phyloP scores from a whole-genome alignment of 768 basidiomycete species.

The Cyclocybe cylindracea region DNA sequence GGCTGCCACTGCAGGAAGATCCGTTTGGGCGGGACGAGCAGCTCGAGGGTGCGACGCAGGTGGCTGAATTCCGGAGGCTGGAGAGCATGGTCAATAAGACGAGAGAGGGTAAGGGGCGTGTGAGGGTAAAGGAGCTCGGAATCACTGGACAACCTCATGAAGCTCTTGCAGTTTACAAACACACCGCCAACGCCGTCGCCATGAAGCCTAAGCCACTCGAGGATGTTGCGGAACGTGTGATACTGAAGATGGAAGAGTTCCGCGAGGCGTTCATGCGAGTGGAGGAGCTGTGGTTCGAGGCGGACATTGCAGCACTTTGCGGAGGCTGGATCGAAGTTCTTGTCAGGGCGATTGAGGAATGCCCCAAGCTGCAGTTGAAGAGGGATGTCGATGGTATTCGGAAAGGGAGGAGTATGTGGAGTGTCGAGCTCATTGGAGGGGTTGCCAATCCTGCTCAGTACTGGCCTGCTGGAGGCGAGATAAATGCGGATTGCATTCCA shows the following conservation, averaged over 20 bases:
- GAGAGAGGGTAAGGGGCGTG: conserved; percentile 41
- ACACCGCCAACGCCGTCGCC: conserved; percentile 51
- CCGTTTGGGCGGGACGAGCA: conserved; percentile 70
- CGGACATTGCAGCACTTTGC: conserved; percentile 46
- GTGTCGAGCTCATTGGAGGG: conserved; percentile 45
- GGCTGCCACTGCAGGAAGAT: conserved; percentile 59
- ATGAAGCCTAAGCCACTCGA: conserved; percentile 39
- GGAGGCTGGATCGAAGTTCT: conserved; percentile 65
- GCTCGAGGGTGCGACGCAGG: conserved; percentile 67
- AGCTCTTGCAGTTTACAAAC: conserved; percentile 47
- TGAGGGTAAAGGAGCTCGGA: conserved; percentile 25
- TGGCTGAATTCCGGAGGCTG: conserved; percentile 59
- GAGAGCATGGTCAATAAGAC: conserved; percentile 30
- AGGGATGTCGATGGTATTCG: conserved; percentile 33
- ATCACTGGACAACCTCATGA: conserved; percentile 38
- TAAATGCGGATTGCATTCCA: conserved; percentile 42
- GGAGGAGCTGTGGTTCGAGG: conserved; percentile 53
- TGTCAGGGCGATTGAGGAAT: conserved; percentile 45
- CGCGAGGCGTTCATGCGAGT: conserved; percentile 50
- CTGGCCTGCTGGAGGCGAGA: conserved; percentile 32
- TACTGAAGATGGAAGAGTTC: conserved; percentile 54
- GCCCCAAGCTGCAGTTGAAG: conserved; percentile 39
- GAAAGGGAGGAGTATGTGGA: conserved; percentile 38
- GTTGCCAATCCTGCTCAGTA: conserved; percentile 24
- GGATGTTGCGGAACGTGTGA: conserved; percentile 51